phyloP scores from a whole-genome alignment of 495 filamentous ascomycete species.

The Penicillium desertorum region DNA sequence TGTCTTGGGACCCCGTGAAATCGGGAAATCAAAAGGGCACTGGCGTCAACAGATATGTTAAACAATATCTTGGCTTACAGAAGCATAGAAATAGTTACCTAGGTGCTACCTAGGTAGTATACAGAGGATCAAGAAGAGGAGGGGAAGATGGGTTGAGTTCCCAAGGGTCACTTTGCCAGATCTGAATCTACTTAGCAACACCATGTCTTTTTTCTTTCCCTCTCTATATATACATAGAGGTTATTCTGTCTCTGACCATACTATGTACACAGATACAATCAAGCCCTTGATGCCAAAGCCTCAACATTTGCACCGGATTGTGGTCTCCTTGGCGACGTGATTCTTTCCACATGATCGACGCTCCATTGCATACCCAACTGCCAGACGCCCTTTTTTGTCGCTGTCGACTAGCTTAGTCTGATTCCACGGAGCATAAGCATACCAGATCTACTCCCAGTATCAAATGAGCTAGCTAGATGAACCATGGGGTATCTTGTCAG shows the following conservation, averaged over 20 bases:
- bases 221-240: background rate
- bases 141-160: background rate
- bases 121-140: conserved; percentile 3
- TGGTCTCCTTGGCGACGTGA: conserved; percentile 28
- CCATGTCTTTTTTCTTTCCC: background rate
- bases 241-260: background rate
- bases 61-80: background rate
- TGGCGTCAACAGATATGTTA: conserved; percentile 2
- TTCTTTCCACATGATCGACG: conserved; percentile 19
- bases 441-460: background rate
- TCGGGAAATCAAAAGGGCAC: background rate
- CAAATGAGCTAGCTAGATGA: background rate
- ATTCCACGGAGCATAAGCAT: background rate
- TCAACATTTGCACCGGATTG: conserved; percentile 12
- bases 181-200: background rate
- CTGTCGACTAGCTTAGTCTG: background rate
- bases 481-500: background rate
- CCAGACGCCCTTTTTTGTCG: background rate
- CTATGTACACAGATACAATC: background rate
- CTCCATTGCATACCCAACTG: conserved; percentile 34
- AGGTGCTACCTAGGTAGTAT: background rate
- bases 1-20: conserved; percentile 4
- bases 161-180: background rate
- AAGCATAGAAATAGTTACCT: conserved; percentile 3
- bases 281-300: background rate